Base-by-base conservation (phyloP, 176 grass and related monocot genomes). In the Otatea glauca region DNA sequence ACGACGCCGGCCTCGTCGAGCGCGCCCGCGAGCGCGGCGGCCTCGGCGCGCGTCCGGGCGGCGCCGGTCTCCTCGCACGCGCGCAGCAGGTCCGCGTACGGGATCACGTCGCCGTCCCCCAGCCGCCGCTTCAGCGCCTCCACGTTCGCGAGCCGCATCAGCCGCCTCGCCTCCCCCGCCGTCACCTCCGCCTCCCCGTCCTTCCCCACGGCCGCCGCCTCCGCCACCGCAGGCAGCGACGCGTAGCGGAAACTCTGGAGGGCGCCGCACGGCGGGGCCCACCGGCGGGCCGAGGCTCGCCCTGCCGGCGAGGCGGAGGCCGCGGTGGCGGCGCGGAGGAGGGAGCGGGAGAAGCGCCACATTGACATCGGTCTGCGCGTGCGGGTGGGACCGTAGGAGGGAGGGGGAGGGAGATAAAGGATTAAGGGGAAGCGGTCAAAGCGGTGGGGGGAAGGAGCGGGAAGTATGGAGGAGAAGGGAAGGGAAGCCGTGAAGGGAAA, bases 1-100 rank as follows among this genome's bases (percentile, higher is more conserved):
- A 99, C 88, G 87, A 99, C 89, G 44, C 96, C 96, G n/a, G 93
- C 90, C 56, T 99, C 93, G 86, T 99, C 96, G 79, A 99, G 88
- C 78, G 86, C 91, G 9, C 81, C 89, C 4, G 91, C 93, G 74
- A 94, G 89, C 34, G 91, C 89, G 2, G 32, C 62, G 6, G 96
- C 96, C 88, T 98, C 96, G 53, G 92, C 89, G 68, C 76, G 84
- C 21, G 96, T 92, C 25, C 93, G 51, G 5, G 85, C 93, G 1
- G 94, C 91, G 41, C 96, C 96, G 80, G 91, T 72, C 51, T 87
- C 88, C 77, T 94, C 74, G 91, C 96, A 96, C 49, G 88, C 84
- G 71, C 89, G 90, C 45, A 98, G 91, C 32, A 98, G 81, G 64
- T 96, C 89, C 75, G 72, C 67, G 70, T 98, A 98, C 5, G 70